Evolutionary conservation across 2,329 filamentous ascomycete genomes (phyloP).

Genomic region (Neonectria magnoliae): DNA sequence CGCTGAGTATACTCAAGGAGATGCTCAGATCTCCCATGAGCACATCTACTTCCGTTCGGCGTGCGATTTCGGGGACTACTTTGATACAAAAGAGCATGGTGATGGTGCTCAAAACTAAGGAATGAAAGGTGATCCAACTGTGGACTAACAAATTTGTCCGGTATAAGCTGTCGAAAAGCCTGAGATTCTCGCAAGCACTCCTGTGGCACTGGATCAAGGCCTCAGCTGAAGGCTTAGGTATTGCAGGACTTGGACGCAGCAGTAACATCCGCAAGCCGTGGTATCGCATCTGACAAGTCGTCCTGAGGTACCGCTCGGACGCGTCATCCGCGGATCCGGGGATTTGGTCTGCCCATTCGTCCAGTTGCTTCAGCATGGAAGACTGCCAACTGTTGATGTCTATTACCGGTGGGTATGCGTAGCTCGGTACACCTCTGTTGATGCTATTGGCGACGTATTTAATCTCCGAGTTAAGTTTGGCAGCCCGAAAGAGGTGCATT

Average conservation of each 20-base stretch:
- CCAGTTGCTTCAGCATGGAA: slow-evolving; percentile 52
- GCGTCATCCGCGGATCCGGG: slow-evolving; percentile 37
- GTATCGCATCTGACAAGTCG: slow-evolving; percentile 56
- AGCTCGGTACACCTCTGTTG: slow-evolving; percentile 56
- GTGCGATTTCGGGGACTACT: slow-evolving; percentile 54
- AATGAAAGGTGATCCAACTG: slow-evolving; percentile 60
- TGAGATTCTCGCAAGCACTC: slow-evolving; percentile 54
- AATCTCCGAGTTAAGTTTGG: slow-evolving; percentile 65
- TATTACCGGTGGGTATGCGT: slow-evolving; percentile 58
- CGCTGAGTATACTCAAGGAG: slow-evolving; percentile 59
- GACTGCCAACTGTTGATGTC: slow-evolving; percentile 59
- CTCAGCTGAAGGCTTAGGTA: slow-evolving; percentile 56
- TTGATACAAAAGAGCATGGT: slow-evolving; percentile 63
- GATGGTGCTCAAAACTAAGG: slow-evolving; percentile 58
- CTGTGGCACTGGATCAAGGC: slow-evolving; percentile 54
- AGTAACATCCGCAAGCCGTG: slow-evolving; percentile 61
- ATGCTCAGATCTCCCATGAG: slow-evolving; percentile 55
- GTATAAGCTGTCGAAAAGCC: slow-evolving; percentile 56
- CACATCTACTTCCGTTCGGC: slow-evolving; percentile 48
- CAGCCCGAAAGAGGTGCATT: slow-evolving; percentile 59
- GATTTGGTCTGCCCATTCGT: slow-evolving; percentile 52
- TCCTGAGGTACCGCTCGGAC: slow-evolving; percentile 38
- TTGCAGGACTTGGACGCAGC: slow-evolving; percentile 61
- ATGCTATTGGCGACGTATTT: slow-evolving; percentile 66
- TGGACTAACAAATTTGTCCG: slow-evolving; percentile 56